Evolutionary conservation across 768 basidiomycete species (phyloP), one percentile per base, ranked within the genome.

Genomic region (Steccherinum ochraceum): DNA sequence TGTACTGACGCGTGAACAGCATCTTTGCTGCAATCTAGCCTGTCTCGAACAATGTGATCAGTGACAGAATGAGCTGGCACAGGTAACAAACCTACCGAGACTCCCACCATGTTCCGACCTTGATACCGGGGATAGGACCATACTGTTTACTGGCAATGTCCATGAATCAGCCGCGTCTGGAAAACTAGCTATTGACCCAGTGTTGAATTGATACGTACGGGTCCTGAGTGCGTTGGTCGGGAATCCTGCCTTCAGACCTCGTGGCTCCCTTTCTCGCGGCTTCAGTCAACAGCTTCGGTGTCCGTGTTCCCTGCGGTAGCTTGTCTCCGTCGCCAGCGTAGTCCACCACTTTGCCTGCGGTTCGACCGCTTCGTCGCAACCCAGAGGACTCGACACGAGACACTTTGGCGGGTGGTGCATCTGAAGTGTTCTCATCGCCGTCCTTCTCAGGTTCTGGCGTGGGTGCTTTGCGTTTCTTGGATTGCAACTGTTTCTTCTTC

Each of bases 1-100:
- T n/a, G n/a, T n/a, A 72, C 88, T 62, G 65, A 92, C 90, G 90
- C 91, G 58, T 95, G 93, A 52, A 95, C 72, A 5, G 92, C 76
- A 64, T 89, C 92, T 1, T 63, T 68, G 45, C 88, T 89, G 57
- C 91, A 93, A 40, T 72, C 74, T 48, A 75, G 71, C 49, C 80
- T 4, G 18, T 3, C 39, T 24, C 5, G 2, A 44, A 12, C 16
- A 35, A 13, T 39, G 26, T 11, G 30, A 26, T 35, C 3, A 46
- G 7, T 40, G 39, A 20, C 24, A 44, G 5, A 2, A 21, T 10
- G 25, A 24, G 12, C 18, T 24, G 18, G 18, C 11, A n/a, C n/a
- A n/a, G n/a, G n/a, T n/a, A 23, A 18, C 2, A 56, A 10, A 58
- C 79, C 50, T 68, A 74, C 71, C 91, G 72, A 4, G 74, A 78